Percentiles rank a stretch among this genome's conserved stretches.
Conservation (phyloP, 2,329 filamentous ascomycete genomes). For the Ophiostoma himal-ulmi region DNA sequence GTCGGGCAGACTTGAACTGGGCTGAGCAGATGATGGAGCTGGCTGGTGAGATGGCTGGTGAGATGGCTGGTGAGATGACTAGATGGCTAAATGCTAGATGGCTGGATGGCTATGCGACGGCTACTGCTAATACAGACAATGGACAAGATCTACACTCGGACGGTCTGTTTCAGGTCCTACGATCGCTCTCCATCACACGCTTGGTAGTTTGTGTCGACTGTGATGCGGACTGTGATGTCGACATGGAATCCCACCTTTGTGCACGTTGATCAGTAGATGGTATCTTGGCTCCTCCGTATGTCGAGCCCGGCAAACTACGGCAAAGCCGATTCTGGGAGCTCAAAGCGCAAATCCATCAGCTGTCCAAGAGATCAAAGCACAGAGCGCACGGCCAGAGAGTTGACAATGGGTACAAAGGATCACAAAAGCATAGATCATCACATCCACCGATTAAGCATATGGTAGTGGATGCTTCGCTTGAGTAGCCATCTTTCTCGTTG, state of each 20-base stretch:
- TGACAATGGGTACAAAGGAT: background rate
- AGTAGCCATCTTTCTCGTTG: background rate
- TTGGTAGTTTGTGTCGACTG: background rate
- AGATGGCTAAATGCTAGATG: too few species aligned
- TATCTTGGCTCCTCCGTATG: too few species aligned
- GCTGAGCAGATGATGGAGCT: background rate
- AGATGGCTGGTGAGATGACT: too few species aligned
- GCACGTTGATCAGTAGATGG: too few species aligned
- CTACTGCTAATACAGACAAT: background rate
- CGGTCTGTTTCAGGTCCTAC: slow-evolving; percentile 2
- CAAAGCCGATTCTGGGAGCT: background rate
- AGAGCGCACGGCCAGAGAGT: background rate
- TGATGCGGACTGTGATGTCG: background rate
- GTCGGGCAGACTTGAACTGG: background rate
- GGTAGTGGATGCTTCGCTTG: background rate
- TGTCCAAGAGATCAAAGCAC: background rate
- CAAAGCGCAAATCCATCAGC: background rate
- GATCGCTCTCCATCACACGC: background rate
- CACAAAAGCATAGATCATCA: background rate
- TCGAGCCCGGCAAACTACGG: background rate
- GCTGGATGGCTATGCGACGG: too few species aligned
- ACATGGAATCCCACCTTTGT: too few species aligned
- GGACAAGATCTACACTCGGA: background rate
- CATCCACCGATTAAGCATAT: slow-evolving; percentile 1
- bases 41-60: background rate